phyloP scores from a whole-genome alignment of 2,329 filamentous ascomycete species.

The Cytospora chrysosperma region DNA sequence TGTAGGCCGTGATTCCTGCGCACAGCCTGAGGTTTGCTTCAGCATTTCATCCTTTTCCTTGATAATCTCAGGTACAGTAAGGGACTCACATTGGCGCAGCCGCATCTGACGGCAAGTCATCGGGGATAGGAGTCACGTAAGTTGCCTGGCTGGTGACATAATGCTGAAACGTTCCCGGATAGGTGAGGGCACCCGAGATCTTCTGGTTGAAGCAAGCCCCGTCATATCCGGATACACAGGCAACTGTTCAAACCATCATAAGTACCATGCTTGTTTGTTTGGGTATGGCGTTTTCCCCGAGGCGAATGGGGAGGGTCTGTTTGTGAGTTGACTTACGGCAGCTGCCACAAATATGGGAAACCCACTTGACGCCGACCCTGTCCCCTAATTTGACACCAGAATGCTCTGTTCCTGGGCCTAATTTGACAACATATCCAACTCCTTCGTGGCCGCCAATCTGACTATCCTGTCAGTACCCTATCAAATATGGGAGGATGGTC shows the following conservation, averaged over 20 bases:
- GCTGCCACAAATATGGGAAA: slow-evolving; percentile 55
- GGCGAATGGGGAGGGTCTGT: not conserved
- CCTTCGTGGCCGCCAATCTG: slow-evolving; percentile 64
- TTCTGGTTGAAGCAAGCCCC: slow-evolving; percentile 62
- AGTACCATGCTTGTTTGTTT: not conserved
- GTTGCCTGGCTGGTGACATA: slow-evolving; percentile 62
- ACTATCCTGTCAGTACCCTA: slow-evolving; percentile 30
- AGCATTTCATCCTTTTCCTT: not conserved
- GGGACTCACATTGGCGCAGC: slow-evolving; percentile 58
- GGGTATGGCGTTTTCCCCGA: not conserved
- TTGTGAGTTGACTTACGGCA: slow-evolving; percentile 32
- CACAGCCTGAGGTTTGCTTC: slow-evolving; percentile 2
- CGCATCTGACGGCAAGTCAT: slow-evolving; percentile 54
- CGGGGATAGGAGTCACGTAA: slow-evolving; percentile 70
- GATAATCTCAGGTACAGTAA: too few relatives aligned
- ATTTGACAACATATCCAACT: slow-evolving; percentile 62
- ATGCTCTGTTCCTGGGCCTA: slow-evolving; percentile 58
- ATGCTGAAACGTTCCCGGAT: slow-evolving; percentile 71
- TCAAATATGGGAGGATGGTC: too few relatives aligned
- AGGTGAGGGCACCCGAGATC: slow-evolving; percentile 63
- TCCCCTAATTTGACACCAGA: slow-evolving; percentile 63
- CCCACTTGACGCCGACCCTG: slow-evolving; percentile 70
- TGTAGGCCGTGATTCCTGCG: slow-evolving; percentile 63
- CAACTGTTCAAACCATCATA: slow-evolving; percentile 31
- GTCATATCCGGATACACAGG: slow-evolving; percentile 57